phyloP scores from a whole-genome alignment of 257 asterid genomes.

The Primulina eburnea region DNA sequence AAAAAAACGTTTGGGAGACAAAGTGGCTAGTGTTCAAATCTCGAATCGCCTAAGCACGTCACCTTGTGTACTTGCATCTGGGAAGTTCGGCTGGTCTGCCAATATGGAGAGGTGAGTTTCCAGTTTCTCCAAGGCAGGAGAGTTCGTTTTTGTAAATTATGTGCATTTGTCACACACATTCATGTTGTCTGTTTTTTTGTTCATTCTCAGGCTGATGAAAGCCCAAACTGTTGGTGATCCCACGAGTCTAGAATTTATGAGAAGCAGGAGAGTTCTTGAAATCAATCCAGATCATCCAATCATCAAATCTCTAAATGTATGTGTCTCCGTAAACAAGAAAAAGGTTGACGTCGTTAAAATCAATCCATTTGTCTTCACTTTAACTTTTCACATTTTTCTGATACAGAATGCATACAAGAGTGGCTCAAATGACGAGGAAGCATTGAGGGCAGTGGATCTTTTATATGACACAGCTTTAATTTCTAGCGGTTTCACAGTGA shows the following conservation, averaged over 20 bases:
- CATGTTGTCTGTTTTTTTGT: conserved; percentile 8
- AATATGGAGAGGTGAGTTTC: conserved; percentile 86
- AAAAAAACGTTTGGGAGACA: conserved; percentile 72
- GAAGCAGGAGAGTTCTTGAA: conserved; percentile 89
- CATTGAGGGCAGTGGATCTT: conserved; percentile 89
- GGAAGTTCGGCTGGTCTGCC: conserved; percentile 99
- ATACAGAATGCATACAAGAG: conserved; percentile 75
- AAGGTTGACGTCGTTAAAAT: neutral
- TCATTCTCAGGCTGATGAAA: conserved; percentile 77
- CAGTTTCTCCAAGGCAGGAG: neutral
- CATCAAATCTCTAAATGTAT: conserved; percentile 74
- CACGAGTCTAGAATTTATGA: conserved; percentile 78
- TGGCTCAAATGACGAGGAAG: conserved; percentile 83
- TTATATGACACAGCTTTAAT: conserved; percentile 83
- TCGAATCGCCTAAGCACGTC: conserved; percentile 87
- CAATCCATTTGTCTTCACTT: neutral
- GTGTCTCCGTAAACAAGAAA: conserved; percentile 18
- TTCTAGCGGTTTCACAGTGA: conserved; percentile 94
- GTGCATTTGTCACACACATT: conserved; percentile 3
- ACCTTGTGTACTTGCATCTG: conserved; percentile 96
- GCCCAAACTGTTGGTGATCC: conserved; percentile 77
- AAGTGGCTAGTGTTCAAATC: conserved; percentile 84
- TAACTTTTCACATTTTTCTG: neutral
- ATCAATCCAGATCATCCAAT: conserved; percentile 90
- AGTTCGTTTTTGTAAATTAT: neutral